These are phyloP conservation scores for Beauveria scarabaeidicola DNA, from an alignment of 2,329 filamentous ascomycete genomes.

Conservation along the genomic window DNA sequence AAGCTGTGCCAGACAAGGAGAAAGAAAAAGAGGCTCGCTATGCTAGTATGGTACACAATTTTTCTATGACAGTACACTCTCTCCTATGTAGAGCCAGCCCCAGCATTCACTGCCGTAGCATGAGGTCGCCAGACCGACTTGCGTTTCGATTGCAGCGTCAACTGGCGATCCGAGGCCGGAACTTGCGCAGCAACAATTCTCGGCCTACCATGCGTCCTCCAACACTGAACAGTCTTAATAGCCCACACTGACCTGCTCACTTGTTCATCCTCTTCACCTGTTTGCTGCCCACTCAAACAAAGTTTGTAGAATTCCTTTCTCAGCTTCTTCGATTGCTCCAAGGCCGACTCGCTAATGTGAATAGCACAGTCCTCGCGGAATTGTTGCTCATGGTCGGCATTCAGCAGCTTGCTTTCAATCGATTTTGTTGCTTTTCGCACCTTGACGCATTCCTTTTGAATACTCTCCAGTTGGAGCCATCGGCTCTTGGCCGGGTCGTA, in stretches of 20 bases:
- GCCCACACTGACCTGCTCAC: neutral
- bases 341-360: conserved; percentile 19
- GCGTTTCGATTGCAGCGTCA: neutral
- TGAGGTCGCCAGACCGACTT: neutral
- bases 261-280: neutral
- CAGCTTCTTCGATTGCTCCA: conserved; percentile 17
- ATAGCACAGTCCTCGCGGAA: conserved; percentile 24
- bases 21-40: conserved; percentile 2
- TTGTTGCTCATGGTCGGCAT: conserved; percentile 19
- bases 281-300: neutral
- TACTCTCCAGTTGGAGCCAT: conserved; percentile 26
- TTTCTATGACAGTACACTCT: neutral
- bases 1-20: neutral
- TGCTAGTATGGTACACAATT: neutral
- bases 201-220: neutral
- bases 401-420: conserved; percentile 28
- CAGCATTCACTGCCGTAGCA: neutral
- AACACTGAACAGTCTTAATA: neutral
- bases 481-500: conserved; percentile 16
- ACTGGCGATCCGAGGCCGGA: neutral
- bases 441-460: conserved; percentile 24
- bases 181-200: neutral
- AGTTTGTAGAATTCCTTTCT: conserved; percentile 16
- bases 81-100: neutral
- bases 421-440: conserved; percentile 22